Base-by-base conservation (phyloP, 306 rosid species). In the Begonia fuchsioides region DNA sequence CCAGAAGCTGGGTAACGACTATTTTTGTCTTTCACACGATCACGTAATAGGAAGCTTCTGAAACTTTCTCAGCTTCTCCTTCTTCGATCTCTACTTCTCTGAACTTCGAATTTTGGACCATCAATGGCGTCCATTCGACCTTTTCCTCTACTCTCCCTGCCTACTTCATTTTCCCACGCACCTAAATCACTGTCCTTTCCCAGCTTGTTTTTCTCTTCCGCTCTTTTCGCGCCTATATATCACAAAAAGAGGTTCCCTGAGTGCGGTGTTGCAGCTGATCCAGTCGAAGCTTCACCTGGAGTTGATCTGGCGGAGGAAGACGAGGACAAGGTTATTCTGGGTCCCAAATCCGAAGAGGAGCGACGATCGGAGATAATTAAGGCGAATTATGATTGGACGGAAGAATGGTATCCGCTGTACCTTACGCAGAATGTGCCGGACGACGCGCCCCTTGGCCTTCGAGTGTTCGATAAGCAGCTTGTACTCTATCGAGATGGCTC, bases 391-490 rank as follows among this genome's bases (percentile, higher is more conserved):
- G 75, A 81, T 12, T 90, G 98, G 98, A 77, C 77, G 1, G 68
- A 84, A 56, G 98, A 90, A 63, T 90, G 98, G 98, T 90, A 90
- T 66, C 98, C 98, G 5, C 49, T 90, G 60, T 90, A 90, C 54
- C 74, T 90, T 32, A 62, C 95, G 16, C 39, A 57, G 72, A 59
- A 79, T 54, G 65, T 84, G 32, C 98, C 98, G 0, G 68, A 72
- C 1, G 98, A 90, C 52, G 94, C 98, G 5, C 98, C 98, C 1
- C 56, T 90, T 20, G 98, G 92, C 7, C 84, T 90, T 63, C 77
- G 47, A 11, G 95, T 90, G 26, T 90, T 74, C 40, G 80, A 85
- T 48, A 79, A 68, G 65, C 86, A 84, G 39, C 54, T 84, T 1
- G 98, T 90, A 6, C 50, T 90, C 62, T 84, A 76, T 44, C 69